These are phyloP conservation scores for Lodderomyces pseudojiufengensis DNA, from an alignment of 1,139 yeast genomes.

Conservation along the genomic window DNA sequence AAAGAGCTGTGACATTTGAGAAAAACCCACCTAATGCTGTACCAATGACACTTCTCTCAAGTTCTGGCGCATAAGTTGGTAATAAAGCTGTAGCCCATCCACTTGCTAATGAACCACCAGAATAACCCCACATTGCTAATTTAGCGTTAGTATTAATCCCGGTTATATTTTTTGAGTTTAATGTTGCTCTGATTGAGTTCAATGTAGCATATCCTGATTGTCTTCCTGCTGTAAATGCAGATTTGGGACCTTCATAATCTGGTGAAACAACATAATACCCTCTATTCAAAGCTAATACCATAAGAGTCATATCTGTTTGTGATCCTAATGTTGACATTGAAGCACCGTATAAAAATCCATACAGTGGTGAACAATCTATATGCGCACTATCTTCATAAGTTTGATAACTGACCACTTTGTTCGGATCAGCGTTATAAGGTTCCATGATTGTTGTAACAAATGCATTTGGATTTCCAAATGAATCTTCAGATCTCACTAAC, in stretches of 20 bases:
- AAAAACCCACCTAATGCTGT: conserved; percentile 33
- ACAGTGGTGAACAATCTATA: conserved; percentile 14
- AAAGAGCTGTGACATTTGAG: conserved; percentile 22
- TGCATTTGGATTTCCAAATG: conserved; percentile 26
- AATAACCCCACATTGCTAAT: conserved; percentile 25
- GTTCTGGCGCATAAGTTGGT: conserved; percentile 33
- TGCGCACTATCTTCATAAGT: conserved; percentile 13
- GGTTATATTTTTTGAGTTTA: conserved; percentile 17
- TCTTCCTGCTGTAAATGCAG: conserved; percentile 22
- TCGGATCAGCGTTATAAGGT: conserved; percentile 25
- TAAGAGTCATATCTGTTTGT: conserved; percentile 20
- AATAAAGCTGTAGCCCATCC: conserved; percentile 29
- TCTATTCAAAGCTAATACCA: conserved; percentile 17
- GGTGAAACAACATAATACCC: conserved; percentile 27
- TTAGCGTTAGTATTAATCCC: conserved; percentile 20
- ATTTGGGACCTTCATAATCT: conserved; percentile 22
- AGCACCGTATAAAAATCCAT: conserved; percentile 14
- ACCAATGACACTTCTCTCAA: conserved; percentile 23
- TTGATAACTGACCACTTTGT: conserved; percentile 19
- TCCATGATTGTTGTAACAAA: conserved; percentile 30
- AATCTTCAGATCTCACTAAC: conserved; percentile 30
- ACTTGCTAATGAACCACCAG: conserved; percentile 27
- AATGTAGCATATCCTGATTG: conserved; percentile 22
- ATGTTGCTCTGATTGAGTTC: conserved; percentile 21
- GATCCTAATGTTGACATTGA: conserved; percentile 11